Conservation (phyloP, 2,329 filamentous ascomycete genomes). For the Arthrocladium fulminans region DNA sequence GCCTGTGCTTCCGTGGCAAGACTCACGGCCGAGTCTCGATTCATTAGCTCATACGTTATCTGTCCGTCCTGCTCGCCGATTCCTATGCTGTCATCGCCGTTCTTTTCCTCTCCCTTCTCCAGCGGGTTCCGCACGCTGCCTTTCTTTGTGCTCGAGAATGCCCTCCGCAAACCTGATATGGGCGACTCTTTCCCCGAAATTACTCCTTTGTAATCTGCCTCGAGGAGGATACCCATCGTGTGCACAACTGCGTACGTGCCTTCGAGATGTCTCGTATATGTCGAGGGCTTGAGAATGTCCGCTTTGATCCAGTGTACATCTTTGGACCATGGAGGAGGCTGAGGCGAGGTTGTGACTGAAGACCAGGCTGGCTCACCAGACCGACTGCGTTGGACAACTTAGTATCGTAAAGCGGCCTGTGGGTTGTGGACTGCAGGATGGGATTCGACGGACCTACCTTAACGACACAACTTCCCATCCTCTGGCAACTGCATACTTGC, state of each 20-base stretch:
- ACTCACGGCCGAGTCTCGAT: constrained; percentile 66
- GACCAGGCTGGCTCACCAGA: constrained; percentile 86
- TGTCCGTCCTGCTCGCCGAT: constrained; percentile 62
- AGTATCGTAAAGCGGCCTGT: constrained; percentile 1
- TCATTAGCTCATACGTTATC: constrained; percentile 95
- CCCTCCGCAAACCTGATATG: constrained; percentile 65
- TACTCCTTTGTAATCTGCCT: constrained; percentile 95
- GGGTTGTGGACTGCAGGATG: constrained; percentile 13
- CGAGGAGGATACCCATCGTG: constrained; percentile 89
- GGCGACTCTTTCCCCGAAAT: constrained; percentile 74
- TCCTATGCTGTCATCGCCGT: constrained; percentile 43
- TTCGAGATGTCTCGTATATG: constrained; percentile 67
- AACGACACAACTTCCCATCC: constrained; percentile 91
- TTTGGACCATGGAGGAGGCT: constrained; percentile 69
- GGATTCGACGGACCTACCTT: constrained; percentile 49
- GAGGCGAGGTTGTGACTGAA: constrained; percentile 60
- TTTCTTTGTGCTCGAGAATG: constrained; percentile 59
- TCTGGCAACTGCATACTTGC: constrained; percentile 73
- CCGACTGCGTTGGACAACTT: constrained; percentile 49
- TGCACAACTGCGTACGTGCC: constrained; percentile 81
- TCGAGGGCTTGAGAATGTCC: constrained; percentile 73
- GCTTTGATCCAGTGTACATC: constrained; percentile 80
- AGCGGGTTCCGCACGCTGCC: constrained; percentile 62
- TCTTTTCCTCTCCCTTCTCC: constrained; percentile 43
- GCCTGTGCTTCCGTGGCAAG: constrained; percentile 67